Evolutionary conservation across 2,329 filamentous ascomycete species (phyloP).

Genomic region (Apiospora saccharicola): DNA sequence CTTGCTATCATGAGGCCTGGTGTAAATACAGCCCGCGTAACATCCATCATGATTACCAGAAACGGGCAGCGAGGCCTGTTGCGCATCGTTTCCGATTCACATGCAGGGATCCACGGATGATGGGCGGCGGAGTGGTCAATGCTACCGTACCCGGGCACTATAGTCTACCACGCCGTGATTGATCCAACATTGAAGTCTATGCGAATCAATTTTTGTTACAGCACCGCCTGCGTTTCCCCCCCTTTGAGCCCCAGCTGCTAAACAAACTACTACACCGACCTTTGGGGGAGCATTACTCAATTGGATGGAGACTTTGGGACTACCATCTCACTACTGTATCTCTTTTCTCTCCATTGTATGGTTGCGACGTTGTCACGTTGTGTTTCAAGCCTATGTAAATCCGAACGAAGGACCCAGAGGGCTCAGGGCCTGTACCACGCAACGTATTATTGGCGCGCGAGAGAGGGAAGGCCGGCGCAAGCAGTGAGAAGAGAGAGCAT

Average conservation of each 20-base stretch:
- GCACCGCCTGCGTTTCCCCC: neutral
- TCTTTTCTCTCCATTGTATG: neutral
- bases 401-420: neutral
- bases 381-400: constrained; percentile 18
- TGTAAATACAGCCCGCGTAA: neutral
- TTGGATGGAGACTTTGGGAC: neutral
- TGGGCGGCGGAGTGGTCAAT: neutral
- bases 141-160: neutral
- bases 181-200: neutral
- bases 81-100: neutral
- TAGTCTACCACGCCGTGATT: neutral
- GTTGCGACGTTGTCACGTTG: constrained; percentile 18
- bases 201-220: neutral
- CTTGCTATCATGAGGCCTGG: constrained; percentile 5
- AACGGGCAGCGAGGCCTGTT: neutral
- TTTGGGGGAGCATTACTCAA: neutral
- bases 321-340: neutral
- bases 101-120: neutral
- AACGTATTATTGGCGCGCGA: neutral
- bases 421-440: neutral
- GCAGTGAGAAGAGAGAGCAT: neutral
- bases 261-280: constrained; percentile 14
- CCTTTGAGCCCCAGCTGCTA: constrained; percentile 1
- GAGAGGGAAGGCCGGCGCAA: neutral
- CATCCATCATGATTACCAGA: neutral